Base-by-base conservation (phyloP, 2,329 filamentous ascomycete genomes). In the Corniculantispora saksenae region DNA sequence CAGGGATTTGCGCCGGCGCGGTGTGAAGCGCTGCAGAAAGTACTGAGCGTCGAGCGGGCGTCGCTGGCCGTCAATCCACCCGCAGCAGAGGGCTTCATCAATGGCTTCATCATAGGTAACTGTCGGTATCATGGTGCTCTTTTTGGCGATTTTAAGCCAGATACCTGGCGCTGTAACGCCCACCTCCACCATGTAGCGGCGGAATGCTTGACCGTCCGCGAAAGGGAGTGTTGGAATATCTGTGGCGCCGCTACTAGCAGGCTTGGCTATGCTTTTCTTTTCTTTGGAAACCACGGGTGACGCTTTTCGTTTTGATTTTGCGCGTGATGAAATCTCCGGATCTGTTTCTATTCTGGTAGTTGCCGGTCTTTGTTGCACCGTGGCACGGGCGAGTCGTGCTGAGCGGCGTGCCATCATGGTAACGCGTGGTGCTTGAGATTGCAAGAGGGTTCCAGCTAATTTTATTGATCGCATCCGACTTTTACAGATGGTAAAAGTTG, bases 41-140 rank as follows among this genome's bases (percentile, higher is more conserved):
- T 79, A 81, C 3, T 74, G 69, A 0, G 78, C 78, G 67, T 87
- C 81, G 55, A 78, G 72, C 3, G 75, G 65, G 21, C 76, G 76
- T 2, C 79, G 79, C 69, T 86, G 84, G 0, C 86, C 84, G 71
- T 89, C 86, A 64, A 89, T 89, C 86, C 86, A 89, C 50, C 87
- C 86, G 70, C 83, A 84, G 71, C 86, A 88, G 8, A 89, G 78
- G 1, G 86, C 85, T 40, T 79, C 74, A 70, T 88, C 83, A 21
- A 89, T 78, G 1, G 86, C 86, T 70, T 87, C 75, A 66, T 70
- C 79, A 71, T 82, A 81, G 19, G 79, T 80, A 17, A 87, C 73
- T 0, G 82, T 82, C 1, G 76, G 67, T n/a, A 79, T 73, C 3
- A 73, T 71, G 1, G 79, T 78, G 23, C 72, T 64, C 65, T 84